A percentile compares a stretch with the other conserved stretches of the same genome.
Evolutionary conservation across 495 filamentous ascomycete species (phyloP).

Genomic region (Aspergillus asperescens): DNA sequence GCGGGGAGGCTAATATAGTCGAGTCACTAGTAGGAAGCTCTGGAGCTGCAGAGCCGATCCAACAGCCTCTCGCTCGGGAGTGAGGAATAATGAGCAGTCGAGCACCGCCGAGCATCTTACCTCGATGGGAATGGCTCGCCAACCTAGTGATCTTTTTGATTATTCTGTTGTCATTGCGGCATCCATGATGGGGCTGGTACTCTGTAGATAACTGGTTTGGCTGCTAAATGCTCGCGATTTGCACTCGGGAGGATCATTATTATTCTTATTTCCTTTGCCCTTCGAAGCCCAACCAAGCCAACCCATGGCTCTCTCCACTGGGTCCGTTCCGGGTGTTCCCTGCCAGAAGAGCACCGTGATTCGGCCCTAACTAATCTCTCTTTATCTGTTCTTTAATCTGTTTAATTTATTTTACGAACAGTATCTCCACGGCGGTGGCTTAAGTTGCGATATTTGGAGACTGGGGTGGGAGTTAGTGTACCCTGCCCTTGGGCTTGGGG

Average conservation of each 20-base stretch:
- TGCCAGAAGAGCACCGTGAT: too few species aligned
- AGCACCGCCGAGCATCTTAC: too few species aligned
- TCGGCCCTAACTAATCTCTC: too few species aligned
- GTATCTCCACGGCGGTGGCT: conserved; percentile 1
- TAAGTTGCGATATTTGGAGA: background rate
- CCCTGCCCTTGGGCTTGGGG: conserved; percentile 8
- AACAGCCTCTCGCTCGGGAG: conserved; percentile 13
- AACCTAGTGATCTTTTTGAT: background rate
- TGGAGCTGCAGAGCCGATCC: conserved; percentile 10
- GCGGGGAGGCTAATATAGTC: conserved; percentile 2
- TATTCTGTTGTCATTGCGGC: background rate
- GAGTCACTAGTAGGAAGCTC: conserved; percentile 10
- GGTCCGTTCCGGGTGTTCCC: too few species aligned
- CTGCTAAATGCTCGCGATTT: conserved; percentile 7
- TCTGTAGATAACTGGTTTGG: too few species aligned
- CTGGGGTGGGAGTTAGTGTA: conserved; percentile 10
- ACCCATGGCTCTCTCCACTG: background rate
- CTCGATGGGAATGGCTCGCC: background rate
- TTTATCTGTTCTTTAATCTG: background rate
- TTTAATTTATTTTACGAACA: conserved; percentile 1
- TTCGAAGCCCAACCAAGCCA: background rate
- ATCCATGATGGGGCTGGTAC: conserved; percentile 9
- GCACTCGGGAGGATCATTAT: conserved; percentile 10
- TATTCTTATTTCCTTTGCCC: conserved; percentile 13
- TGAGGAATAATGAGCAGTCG: too few species aligned